Percentiles rank a stretch among this genome's conserved stretches.
phyloP scores from a whole-genome alignment of 148 eudicot species.

The Rhododendron ovatum region DNA sequence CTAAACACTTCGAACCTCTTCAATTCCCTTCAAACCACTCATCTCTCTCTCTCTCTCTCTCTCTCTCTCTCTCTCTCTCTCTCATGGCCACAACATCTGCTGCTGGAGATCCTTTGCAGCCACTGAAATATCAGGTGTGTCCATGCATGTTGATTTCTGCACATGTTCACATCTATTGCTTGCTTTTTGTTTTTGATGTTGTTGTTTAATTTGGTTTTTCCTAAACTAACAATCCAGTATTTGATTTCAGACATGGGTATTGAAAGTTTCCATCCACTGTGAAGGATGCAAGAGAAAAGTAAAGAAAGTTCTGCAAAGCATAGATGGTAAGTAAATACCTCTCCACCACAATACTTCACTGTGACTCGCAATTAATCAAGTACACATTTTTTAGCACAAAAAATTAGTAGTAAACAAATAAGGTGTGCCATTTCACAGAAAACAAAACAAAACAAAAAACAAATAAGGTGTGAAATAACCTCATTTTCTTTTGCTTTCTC shows the following conservation, averaged over 20 bases:
- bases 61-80: constrained; percentile 13
- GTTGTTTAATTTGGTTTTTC: not conserved
- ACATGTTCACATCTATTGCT: not conserved
- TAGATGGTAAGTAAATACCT: constrained; percentile 41
- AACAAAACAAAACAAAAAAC: too few species aligned
- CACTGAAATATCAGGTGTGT: constrained; percentile 20
- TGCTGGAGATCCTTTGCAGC: constrained; percentile 15
- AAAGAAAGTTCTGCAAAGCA: constrained; percentile 63
- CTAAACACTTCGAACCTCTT: not conserved
- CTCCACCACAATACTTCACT: not conserved
- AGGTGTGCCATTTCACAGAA: not conserved
- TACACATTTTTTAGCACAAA: too few species aligned
- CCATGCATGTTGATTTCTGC: not conserved
- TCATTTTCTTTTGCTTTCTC: not conserved
- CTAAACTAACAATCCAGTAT: not conserved
- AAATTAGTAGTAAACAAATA: not conserved
- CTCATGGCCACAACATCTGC: constrained; percentile 13
- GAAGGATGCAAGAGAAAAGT: constrained; percentile 73
- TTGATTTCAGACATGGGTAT: constrained; percentile 54
- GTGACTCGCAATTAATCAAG: not conserved
- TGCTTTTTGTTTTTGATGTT: not conserved
- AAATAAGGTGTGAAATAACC: not conserved
- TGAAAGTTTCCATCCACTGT: constrained; percentile 83
- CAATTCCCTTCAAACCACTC: not conserved
- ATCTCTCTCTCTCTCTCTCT: not conserved